Conservation (phyloP, 31 red algal species). For the Odonthalia washingtoniensis region DNA sequence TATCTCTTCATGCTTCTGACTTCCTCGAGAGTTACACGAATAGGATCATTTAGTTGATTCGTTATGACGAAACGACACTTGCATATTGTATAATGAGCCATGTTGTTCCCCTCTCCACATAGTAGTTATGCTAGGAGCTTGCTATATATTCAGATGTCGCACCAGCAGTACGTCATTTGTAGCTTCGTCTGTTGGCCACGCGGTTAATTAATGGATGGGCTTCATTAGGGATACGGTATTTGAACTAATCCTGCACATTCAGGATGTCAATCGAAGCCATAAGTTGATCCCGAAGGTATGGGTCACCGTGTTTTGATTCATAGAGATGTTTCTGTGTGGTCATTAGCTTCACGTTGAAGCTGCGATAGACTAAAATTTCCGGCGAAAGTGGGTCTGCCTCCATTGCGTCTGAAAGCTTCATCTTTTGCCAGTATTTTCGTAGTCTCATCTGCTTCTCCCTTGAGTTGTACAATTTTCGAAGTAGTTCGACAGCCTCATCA, state of each 20-base stretch:
- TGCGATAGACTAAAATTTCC: neutral
- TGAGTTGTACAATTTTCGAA: too few relatives aligned
- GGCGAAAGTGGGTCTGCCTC: neutral
- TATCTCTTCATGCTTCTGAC: too few relatives aligned
- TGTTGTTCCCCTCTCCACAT: neutral
- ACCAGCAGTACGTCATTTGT: neutral
- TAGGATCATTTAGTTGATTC: too few relatives aligned
- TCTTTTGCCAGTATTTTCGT: too few relatives aligned
- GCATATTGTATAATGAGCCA: neutral
- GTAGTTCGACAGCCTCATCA: too few relatives aligned
- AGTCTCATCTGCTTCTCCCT: too few relatives aligned
- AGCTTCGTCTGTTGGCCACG: neutral
- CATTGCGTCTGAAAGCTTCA: too few relatives aligned
- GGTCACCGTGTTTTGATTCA: neutral
- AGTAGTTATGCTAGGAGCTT: neutral
- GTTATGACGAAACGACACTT: too few relatives aligned
- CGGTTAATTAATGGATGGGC: neutral
- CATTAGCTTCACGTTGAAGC: neutral
- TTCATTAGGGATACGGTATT: neutral
- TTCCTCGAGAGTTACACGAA: too few relatives aligned
- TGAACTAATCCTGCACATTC: neutral
- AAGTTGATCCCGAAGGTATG: neutral
- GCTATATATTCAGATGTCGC: neutral
- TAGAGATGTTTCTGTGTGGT: neutral
- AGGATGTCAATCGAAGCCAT: neutral